phyloP scores from a whole-genome alignment of 306 rosid genomes.

The Prunus davidiana region DNA sequence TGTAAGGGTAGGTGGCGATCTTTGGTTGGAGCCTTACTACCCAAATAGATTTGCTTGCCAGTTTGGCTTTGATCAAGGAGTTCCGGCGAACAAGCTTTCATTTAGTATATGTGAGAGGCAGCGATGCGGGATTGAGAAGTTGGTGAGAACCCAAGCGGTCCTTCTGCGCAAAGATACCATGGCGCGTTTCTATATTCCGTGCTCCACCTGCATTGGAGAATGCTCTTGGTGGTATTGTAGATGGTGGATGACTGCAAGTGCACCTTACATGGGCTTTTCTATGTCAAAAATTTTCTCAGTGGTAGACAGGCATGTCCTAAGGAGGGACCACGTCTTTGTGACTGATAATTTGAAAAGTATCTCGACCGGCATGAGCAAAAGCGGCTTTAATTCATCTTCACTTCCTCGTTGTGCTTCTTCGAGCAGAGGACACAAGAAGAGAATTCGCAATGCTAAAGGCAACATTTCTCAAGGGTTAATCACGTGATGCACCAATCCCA shows the following conservation, averaged over 20 bases:
- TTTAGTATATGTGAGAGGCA: too few relatives aligned
- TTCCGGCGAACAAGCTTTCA: neutral
- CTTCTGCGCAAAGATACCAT: fast-evolving
- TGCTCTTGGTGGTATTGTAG: neutral
- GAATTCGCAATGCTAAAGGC: too few relatives aligned
- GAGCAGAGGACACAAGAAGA: too few relatives aligned
- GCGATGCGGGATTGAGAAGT: fast-evolving
- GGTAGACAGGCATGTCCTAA: too few relatives aligned
- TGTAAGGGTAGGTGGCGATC: neutral
- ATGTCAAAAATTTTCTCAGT: too few relatives aligned
- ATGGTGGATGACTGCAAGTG: neutral
- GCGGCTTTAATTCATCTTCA: too few relatives aligned
- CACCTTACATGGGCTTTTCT: too few relatives aligned
- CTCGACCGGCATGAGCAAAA: too few relatives aligned
- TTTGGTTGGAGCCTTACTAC: neutral
- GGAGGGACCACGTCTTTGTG: too few relatives aligned
- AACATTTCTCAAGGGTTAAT: too few relatives aligned
- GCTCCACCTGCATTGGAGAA: fast-evolving
- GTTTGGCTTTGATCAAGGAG: neutral
- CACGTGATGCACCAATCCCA: fast-evolving
- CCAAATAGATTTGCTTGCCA: neutral
- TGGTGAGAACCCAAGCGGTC: fast-evolving
- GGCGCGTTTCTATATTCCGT: fast-evolving
- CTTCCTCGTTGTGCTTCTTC: too few relatives aligned
- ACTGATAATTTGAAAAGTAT: too few relatives aligned